These are phyloP conservation scores for Coemansia sp. DNA, from an alignment of 192 early-diverging fungal species.

Conservation along the genomic window DNA sequence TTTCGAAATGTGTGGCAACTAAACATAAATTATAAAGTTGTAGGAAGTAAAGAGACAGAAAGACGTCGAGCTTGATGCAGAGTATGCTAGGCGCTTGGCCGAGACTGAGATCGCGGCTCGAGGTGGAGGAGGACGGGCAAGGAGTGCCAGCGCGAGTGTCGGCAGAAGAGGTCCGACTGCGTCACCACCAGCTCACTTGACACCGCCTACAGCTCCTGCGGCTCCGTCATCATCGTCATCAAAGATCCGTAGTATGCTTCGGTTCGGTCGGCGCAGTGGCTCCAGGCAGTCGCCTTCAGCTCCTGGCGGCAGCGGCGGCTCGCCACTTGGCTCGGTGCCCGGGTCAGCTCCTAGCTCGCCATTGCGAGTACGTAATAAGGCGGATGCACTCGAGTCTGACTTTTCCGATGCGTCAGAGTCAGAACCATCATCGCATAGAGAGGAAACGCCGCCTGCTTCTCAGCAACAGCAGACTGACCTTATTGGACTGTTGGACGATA, in stretches of 20 bases:
- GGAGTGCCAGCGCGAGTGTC: slow-evolving; percentile 13
- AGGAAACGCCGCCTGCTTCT: slow-evolving; percentile 2
- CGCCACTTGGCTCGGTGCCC: background rate
- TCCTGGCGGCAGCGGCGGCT: background rate
- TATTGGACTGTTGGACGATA: slow-evolving; percentile 18
- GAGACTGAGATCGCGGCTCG: slow-evolving; percentile 28
- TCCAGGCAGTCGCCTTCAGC: background rate
- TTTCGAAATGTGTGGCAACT: background rate
- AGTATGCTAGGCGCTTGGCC: slow-evolving; percentile 26
- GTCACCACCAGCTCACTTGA: background rate
- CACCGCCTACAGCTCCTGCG: slow-evolving; percentile 1
- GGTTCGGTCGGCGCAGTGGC: slow-evolving; percentile 18
- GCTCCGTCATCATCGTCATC: slow-evolving; percentile 9
- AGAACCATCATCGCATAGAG: background rate
- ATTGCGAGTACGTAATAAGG: background rate
- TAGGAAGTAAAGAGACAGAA: slow-evolving; percentile 14
- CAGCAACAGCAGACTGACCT: background rate
- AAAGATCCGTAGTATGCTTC: slow-evolving; percentile 46
- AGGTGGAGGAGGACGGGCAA: background rate
- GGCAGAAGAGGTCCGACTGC: background rate
- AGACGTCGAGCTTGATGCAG: slow-evolving; percentile 26
- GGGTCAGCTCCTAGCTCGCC: slow-evolving; percentile 1
- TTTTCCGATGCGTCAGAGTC: slow-evolving; percentile 27
- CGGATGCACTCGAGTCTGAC: slow-evolving; percentile 40
- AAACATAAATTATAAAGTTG: background rate